Evolutionary conservation across 176 grass and related monocot species (phyloP).

Genomic region (Aegilops speltoides): DNA sequence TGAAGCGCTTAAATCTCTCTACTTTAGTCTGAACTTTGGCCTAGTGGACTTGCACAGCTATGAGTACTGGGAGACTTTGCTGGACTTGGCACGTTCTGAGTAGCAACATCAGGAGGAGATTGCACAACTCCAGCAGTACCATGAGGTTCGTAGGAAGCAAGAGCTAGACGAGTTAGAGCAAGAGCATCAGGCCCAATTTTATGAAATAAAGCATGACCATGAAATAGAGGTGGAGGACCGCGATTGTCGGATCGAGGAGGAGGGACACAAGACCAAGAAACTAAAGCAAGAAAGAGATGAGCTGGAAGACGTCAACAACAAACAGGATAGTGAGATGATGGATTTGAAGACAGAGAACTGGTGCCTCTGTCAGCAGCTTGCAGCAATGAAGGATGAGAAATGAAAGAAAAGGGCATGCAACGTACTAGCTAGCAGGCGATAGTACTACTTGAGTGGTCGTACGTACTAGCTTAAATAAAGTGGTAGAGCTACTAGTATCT

Average conservation of each 20-base stretch:
- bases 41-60: not conserved
- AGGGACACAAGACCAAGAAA: not conserved
- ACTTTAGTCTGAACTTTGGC: not conserved
- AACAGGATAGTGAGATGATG: no score
- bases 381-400: no score
- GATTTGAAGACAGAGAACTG: no score
- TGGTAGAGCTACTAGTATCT: not conserved
- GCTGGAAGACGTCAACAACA: no score
- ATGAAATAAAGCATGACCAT: not conserved
- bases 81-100: not conserved
- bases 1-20: not conserved
- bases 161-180: not conserved
- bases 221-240: not conserved
- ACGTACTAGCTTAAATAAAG: not conserved
- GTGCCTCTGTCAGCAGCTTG: no score
- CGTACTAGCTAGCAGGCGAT: not conserved
- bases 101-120: not conserved
- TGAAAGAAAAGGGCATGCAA: no score
- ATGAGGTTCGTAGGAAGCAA: not conserved
- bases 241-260: not conserved
- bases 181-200: not conserved
- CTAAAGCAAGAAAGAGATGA: no score
- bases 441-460: not conserved
- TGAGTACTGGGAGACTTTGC: not conserved
- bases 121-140: not conserved